Evolutionary conservation across 352 stramenopile species (phyloP), one percentile per base, ranked within the genome.

Genomic region (Phytophthora fragariaefolia): DNA sequence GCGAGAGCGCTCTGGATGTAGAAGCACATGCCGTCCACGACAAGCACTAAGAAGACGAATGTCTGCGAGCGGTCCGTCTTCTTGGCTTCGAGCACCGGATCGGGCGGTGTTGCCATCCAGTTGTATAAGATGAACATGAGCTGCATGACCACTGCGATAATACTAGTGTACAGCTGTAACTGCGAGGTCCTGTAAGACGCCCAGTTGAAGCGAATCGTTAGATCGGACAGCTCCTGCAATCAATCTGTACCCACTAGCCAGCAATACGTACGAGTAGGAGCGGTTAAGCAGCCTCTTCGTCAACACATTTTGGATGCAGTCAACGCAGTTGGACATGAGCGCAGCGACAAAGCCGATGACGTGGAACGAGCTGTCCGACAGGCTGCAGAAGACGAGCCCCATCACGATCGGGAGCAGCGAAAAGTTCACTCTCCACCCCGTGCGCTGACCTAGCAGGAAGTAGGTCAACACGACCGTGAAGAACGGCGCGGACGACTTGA

Each of bases 251-350:
- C 15, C 8, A 17, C 7, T 18, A 20, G 6, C 24, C 10, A 23
- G 26, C 3, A 17, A 17, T 8, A 76, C 80, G 54, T 83, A 95
- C 87, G 81, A 84, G 74, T 93, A 95, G 4, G 82, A 80, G 8
- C 73, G 74, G 23, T 91, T 95, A 24, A 98, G 79, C 34, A 97
- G 73, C 36, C 85, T 82, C 74, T 98, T 98, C 12, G 82, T 92
- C 61, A 98, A 75, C 8, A 98, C 92, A 64, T 98, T 98, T 65
- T 98, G 92, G 34, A 97, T 87, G 74, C 92, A 98, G 63, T 98
- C 92, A 34, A 95, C 83, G 69, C 89, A 97, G 70, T 98, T 98
- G 34, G 91, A 95, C 52, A 87, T 81, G 36, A 98, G 76, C 20
- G 92, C 91, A 15, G 92, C 91, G 22, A 90, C 61, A 54, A 98